These are phyloP conservation scores for Pseudogymnoascus sp. DNA, from an alignment of 2,329 filamentous ascomycete genomes.

Conservation along the genomic window DNA sequence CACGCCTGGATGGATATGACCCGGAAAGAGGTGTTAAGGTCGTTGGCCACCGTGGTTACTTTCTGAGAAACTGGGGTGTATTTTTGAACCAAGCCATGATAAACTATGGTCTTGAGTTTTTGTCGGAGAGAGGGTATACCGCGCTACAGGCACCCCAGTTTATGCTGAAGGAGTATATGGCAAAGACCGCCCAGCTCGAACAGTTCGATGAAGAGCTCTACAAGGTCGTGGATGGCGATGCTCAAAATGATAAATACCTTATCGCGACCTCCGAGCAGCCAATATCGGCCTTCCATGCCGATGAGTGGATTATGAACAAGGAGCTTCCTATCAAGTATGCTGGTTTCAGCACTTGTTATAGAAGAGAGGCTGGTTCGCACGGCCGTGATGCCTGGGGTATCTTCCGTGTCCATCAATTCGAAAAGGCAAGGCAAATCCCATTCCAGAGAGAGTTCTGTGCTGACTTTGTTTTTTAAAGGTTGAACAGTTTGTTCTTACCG, in stretches of 20 bases:
- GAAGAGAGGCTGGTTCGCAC: conserved; percentile 88
- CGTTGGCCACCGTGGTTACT: conserved; percentile 90
- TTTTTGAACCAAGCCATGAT: conserved; percentile 88
- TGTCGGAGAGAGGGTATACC: conserved; percentile 70
- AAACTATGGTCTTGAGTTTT: conserved; percentile 90
- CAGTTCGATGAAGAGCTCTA: conserved; percentile 98
- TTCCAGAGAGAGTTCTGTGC: neutral
- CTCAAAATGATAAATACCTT: conserved; percentile 75
- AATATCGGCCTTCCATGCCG: conserved; percentile 82
- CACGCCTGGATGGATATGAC: conserved; percentile 82
- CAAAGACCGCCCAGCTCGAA: conserved; percentile 92
- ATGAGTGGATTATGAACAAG: conserved; percentile 81
- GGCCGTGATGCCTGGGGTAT: conserved; percentile 95
- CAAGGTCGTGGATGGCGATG: conserved; percentile 84
- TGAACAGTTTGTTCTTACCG: conserved; percentile 71
- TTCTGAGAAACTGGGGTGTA: conserved; percentile 79
- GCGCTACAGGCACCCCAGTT: conserved; percentile 84
- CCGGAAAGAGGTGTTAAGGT: conserved; percentile 88
- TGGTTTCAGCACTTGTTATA: conserved; percentile 90
- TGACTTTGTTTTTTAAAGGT: conserved; percentile 38
- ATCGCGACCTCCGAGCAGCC: conserved; percentile 88
- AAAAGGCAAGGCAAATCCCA: conserved; percentile 52
- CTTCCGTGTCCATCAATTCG: conserved; percentile 96
- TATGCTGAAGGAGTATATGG: conserved; percentile 94
- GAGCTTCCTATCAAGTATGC: conserved; percentile 88